phyloP scores from a whole-genome alignment of 2,329 filamentous ascomycete species.

The Fusarium coicis region DNA sequence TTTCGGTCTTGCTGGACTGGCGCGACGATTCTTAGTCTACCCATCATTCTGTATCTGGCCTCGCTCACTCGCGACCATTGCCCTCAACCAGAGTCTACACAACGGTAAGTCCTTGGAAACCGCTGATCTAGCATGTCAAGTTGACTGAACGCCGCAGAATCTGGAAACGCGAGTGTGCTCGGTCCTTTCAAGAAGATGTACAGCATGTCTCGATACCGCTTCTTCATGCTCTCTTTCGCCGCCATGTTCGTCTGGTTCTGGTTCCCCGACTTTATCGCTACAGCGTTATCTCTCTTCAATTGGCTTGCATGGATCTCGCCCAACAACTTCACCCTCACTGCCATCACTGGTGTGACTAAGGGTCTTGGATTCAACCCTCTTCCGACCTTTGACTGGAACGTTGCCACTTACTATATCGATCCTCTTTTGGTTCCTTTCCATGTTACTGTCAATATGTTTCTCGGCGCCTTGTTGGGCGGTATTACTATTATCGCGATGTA shows the following conservation, averaged over 20 bases:
- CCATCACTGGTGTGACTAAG: conserved; percentile 55
- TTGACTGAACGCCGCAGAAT: background rate
- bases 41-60: conserved; percentile 49
- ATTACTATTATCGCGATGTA: conserved; percentile 56
- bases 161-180: conserved; percentile 12
- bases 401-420: conserved; percentile 34
- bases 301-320: conserved; percentile 68
- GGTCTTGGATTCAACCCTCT: conserved; percentile 61
- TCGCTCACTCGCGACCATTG: conserved; percentile 48
- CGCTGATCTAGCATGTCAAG: fast-evolving
- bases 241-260: conserved; percentile 42
- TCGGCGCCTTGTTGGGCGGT: conserved; percentile 50
- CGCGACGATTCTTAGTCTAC: conserved; percentile 62
- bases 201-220: conserved; percentile 35
- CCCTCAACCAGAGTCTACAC: conserved; percentile 37
- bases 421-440: conserved; percentile 53
- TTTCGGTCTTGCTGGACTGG: conserved; percentile 64
- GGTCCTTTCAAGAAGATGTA: conserved; percentile 35
- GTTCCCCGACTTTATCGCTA: conserved; percentile 37
- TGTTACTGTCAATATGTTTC: conserved; percentile 49
- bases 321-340: conserved; percentile 53
- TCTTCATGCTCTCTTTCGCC: conserved; percentile 31
- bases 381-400: conserved; percentile 63
- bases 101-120: conserved; percentile 2
- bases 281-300: conserved; percentile 54